Evolutionary conservation across 306 rosid species (phyloP).

Genomic region (Aeschynomene evenia): DNA sequence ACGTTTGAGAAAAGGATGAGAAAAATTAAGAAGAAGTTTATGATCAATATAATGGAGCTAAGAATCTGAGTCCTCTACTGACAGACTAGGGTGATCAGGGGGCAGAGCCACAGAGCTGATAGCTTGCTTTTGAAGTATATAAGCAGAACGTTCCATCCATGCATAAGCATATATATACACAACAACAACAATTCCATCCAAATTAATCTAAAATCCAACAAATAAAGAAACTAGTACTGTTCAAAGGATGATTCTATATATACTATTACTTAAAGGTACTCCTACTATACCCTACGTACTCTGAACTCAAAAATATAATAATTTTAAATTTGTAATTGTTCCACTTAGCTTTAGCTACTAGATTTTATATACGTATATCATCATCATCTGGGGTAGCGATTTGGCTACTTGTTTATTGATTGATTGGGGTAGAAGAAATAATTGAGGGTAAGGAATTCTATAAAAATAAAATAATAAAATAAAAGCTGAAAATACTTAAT

Average conservation of each 20-base stretch:
- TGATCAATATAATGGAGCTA: background rate
- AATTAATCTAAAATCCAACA: background rate
- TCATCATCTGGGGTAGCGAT: too few species aligned
- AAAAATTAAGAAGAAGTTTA: background rate
- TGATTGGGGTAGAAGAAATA: background rate
- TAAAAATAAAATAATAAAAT: background rate
- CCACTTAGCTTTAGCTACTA: too few species aligned
- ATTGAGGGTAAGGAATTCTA: background rate
- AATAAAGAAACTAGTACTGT: background rate
- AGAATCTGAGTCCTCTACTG: constrained; percentile 26
- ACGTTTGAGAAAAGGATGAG: too few species aligned
- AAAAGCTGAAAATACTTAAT: background rate
- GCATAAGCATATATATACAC: constrained; percentile 29
- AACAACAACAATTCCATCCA: background rate
- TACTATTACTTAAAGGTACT: background rate
- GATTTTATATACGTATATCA: too few species aligned
- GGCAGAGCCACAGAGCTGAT: constrained; percentile 29
- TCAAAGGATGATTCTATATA: background rate
- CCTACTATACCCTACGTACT: too few species aligned
- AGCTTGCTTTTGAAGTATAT: constrained; percentile 36
- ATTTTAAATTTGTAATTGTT: background rate
- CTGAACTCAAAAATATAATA: background rate
- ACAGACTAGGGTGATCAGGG: constrained; percentile 2
- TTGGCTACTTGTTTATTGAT: background rate
- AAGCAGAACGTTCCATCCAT: constrained; percentile 41